These are phyloP conservation scores for Verticillium klebahnii DNA, from an alignment of 2,329 filamentous ascomycete species.

Conservation along the genomic window DNA sequence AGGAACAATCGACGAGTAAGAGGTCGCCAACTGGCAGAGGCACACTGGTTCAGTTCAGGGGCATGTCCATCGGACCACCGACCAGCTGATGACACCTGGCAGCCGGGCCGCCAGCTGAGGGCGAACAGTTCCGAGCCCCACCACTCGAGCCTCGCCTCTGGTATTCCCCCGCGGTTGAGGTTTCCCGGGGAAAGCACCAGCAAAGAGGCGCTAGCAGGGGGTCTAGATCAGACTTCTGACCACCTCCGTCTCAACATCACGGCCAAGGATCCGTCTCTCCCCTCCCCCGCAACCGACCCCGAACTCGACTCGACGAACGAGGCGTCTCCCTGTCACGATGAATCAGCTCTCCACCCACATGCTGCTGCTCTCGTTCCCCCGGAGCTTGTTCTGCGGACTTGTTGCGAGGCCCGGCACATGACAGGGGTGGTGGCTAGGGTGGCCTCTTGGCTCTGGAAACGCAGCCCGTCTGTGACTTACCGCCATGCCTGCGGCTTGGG, in stretches of 20 bases:
- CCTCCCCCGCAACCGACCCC: background rate
- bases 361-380: background rate
- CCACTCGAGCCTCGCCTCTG: background rate
- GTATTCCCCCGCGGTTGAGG: slow-evolving; percentile 3
- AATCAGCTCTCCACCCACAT: background rate
- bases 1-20: no score
- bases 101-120: background rate
- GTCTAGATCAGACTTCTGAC: background rate
- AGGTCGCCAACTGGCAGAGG: no score
- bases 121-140: background rate
- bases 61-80: background rate
- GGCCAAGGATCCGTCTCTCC: background rate
- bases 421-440: background rate
- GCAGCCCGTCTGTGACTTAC: no score
- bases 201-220: background rate
- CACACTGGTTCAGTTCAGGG: background rate
- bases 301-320: background rate
- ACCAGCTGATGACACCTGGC: background rate
- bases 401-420: background rate
- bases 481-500: background rate
- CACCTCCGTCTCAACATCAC: background rate
- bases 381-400: background rate
- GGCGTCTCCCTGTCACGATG: background rate
- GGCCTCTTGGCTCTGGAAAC: background rate
- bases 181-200: background rate